phyloP scores from a whole-genome alignment of 2,329 filamentous ascomycete species.

The Trichophyton schoenleinii region DNA sequence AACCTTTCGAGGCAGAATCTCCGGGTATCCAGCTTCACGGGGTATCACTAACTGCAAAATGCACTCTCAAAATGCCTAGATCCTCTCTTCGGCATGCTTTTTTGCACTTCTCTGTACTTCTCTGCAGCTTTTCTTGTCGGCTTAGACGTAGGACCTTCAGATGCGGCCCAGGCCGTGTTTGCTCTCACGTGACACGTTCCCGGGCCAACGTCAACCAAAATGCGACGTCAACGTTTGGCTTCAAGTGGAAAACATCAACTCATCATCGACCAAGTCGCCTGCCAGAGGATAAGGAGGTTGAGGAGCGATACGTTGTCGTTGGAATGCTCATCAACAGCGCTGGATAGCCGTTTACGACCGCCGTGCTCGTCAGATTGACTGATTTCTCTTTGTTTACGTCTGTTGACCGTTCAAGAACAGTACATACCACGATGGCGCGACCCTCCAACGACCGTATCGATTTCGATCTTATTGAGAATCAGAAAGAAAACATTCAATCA shows the following conservation, averaged over 20 bases:
- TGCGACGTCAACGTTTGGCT: neutral
- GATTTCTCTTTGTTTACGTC: neutral
- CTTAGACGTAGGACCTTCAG: too few species aligned
- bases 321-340: neutral
- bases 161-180: too few species aligned
- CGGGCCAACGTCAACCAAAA: neutral
- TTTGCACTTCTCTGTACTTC: neutral
- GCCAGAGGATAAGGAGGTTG: neutral
- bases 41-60: neutral
- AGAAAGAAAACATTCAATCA: slow-evolving; percentile 97
- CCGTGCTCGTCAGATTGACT: neutral
- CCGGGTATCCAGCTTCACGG: neutral
- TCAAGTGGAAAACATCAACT: neutral
- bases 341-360: neutral
- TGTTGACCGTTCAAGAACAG: neutral
- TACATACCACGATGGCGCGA: slow-evolving; percentile 24
- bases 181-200: neutral
- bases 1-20: neutral
- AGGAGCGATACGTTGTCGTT: neutral
- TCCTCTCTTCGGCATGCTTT: neutral
- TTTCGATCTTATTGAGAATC: slow-evolving; percentile 88
- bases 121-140: neutral
- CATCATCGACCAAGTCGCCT: neutral
- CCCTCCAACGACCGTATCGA: slow-evolving; percentile 34
- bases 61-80: too few species aligned